Evolutionary conservation across 1,284 basidiomycete species (phyloP).

Genomic region (Vanrija humicola): DNA sequence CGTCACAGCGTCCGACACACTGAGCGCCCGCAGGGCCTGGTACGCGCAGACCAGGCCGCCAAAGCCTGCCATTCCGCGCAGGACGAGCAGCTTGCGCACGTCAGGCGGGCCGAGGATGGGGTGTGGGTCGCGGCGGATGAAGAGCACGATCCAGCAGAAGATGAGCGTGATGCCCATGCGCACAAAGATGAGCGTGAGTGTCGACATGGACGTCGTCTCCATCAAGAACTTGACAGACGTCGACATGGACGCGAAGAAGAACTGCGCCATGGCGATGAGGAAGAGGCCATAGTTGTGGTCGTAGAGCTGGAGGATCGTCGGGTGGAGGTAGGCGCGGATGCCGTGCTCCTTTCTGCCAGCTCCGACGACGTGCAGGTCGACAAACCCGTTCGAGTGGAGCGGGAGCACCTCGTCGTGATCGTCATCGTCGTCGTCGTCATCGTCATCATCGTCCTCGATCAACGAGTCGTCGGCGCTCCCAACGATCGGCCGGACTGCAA

Average conservation of each 20-base stretch:
- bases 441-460: no score
- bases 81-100: constrained; percentile 58
- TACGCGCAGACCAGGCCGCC: constrained; percentile 53
- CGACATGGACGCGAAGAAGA: constrained; percentile 61
- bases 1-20: constrained; percentile 69
- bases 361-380: no score
- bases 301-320: constrained; percentile 18
- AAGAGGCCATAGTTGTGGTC: constrained; percentile 60
- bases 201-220: constrained; percentile 34
- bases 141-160: constrained; percentile 54
- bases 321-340: constrained; percentile 4
- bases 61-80: constrained; percentile 61
- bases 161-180: constrained; percentile 51
- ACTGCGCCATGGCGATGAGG: constrained; percentile 58
- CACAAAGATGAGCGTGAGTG: constrained; percentile 37
- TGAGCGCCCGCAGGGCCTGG: constrained; percentile 60
- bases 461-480: no score
- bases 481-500: no score
- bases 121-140: constrained; percentile 55
- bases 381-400: no score
- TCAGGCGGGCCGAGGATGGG: constrained; percentile 66
- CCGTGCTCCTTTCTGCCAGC: no score
- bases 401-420: no score
- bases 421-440: no score
- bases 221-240: constrained; percentile 49